These are phyloP conservation scores for Dactylorhiza incarnata DNA, from an alignment of 106 monocot genomes.

Conservation along the genomic window DNA sequence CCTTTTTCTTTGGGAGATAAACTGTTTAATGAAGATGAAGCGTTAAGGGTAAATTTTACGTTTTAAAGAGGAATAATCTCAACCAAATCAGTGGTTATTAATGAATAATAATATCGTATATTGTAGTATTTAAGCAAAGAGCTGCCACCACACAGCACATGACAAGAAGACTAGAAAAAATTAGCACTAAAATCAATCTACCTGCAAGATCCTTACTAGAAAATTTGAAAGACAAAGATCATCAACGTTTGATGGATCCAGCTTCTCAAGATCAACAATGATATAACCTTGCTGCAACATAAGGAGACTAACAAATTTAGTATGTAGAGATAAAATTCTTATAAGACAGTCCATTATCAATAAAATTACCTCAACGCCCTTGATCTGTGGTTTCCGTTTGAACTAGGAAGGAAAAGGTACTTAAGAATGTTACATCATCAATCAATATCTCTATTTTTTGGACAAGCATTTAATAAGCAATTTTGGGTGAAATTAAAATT, in stretches of 20 bases:
- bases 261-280: slow-evolving; percentile 72
- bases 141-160: background rate
- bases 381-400: too few species aligned
- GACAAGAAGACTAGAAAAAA: background rate
- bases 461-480: too few species aligned
- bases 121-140: background rate
- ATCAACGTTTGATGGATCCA: slow-evolving; percentile 56
- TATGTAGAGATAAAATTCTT: background rate
- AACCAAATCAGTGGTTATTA: background rate
- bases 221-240: slow-evolving; percentile 69
- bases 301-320: slow-evolving; percentile 5
- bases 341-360: background rate
- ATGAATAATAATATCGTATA: background rate
- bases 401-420: too few species aligned
- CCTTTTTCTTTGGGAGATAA: slow-evolving; percentile 81
- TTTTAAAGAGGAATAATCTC: background rate
- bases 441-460: too few species aligned
- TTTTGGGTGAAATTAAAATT: too few species aligned
- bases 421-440: too few species aligned
- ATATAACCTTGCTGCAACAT: slow-evolving; percentile 73
- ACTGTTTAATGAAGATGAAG: slow-evolving; percentile 40
- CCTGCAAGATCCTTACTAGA: slow-evolving; percentile 69
- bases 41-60: too few species aligned
- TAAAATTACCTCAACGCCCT: too few species aligned
- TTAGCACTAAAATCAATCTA: slow-evolving; percentile 11